phyloP scores from a whole-genome alignment of 192 early-diverging fungal species.

The Linnemannia zychae region DNA sequence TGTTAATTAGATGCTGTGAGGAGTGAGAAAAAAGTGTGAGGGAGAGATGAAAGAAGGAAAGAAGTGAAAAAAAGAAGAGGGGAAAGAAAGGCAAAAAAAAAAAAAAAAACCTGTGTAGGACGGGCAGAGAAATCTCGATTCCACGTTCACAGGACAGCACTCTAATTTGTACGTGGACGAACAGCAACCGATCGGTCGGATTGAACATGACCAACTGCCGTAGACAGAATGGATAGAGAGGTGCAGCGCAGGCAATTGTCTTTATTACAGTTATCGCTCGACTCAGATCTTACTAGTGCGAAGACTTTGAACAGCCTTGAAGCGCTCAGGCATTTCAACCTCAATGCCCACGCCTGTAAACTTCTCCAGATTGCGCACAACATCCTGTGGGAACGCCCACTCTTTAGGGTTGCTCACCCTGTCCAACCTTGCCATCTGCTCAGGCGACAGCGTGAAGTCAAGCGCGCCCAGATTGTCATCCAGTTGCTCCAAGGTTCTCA shows the following conservation, averaged over 20 bases:
- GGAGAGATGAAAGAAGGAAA: neutral
- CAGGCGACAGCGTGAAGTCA: constrained; percentile 49
- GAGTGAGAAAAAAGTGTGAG: neutral
- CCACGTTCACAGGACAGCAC: neutral
- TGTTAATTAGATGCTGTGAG: constrained; percentile 27
- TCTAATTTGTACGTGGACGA: neutral
- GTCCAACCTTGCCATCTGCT: constrained; percentile 55
- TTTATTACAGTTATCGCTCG: neutral
- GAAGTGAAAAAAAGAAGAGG: neutral
- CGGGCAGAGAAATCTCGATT: constrained; percentile 1
- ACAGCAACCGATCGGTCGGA: neutral
- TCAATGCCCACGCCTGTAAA: constrained; percentile 23
- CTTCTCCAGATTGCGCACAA: constrained; percentile 23
- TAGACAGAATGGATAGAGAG: neutral
- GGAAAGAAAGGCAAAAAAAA: too few species aligned
- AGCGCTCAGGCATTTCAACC: constrained; percentile 35
- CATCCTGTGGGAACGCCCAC: constrained; percentile 50
- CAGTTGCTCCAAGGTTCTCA: constrained; percentile 44
- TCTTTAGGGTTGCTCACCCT: constrained; percentile 43
- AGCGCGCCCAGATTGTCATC: constrained; percentile 52
- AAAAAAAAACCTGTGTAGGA: neutral
- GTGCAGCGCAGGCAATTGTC: neutral
- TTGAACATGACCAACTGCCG: constrained; percentile 1
- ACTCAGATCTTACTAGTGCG: constrained; percentile 29
- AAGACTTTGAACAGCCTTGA: constrained; percentile 19